A percentile compares a stretch with the other conserved stretches of the same genome.
Conservation (phyloP, 805 yeast genomes). For the Candida lessepsii region DNA sequence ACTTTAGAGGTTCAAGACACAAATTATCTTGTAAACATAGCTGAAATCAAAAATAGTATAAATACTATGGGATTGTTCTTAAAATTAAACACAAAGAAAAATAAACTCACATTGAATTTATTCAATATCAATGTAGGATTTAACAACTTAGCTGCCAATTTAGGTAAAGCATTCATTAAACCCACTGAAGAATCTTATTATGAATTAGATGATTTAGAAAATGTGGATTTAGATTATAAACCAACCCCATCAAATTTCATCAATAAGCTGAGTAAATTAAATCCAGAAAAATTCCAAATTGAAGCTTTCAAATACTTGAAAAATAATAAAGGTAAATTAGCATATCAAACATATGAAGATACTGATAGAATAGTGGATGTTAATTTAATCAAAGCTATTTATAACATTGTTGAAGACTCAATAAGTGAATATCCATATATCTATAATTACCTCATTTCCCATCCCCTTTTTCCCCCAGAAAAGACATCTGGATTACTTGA, state of each 20-base stretch:
- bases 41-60: conserved; percentile 41
- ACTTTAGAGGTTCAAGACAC: conserved; percentile 21
- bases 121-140: conserved; percentile 60
- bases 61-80: conserved; percentile 44
- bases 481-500: conserved; percentile 55
- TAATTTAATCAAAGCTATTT: conserved; percentile 48
- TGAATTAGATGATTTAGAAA: conserved; percentile 4
- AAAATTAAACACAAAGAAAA: conserved; percentile 41
- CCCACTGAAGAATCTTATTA: background rate
- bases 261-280: background rate
- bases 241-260: background rate
- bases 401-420: conserved; percentile 33
- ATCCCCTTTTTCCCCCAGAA: conserved; percentile 76
- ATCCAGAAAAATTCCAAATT: conserved; percentile 10
- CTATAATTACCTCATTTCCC: conserved; percentile 74
- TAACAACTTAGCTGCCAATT: conserved; percentile 64
- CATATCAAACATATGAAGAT: conserved; percentile 50
- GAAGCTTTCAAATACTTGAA: conserved; percentile 14
- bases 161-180: conserved; percentile 56
- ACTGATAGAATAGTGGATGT: conserved; percentile 65
- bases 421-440: conserved; percentile 39
- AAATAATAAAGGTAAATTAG: background rate
- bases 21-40: conserved; percentile 21
- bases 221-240: background rate
- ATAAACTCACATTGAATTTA: conserved; percentile 43